These are phyloP conservation scores for Trichoderma afroharzianum DNA, from an alignment of 2,329 filamentous ascomycete species.

Conservation along the genomic window DNA sequence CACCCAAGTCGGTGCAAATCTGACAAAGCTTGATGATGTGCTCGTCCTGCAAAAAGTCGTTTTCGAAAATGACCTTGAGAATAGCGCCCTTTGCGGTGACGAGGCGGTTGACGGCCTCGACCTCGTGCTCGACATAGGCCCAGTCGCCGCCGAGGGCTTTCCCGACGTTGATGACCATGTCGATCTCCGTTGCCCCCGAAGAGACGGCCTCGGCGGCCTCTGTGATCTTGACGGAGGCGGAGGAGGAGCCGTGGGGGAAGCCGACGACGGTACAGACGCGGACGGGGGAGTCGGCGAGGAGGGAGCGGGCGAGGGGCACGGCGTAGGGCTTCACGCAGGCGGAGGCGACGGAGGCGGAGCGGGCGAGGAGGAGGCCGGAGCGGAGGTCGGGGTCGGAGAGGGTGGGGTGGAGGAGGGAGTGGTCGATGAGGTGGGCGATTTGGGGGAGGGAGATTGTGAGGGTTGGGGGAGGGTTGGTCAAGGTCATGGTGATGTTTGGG, in stretches of 20 bases:
- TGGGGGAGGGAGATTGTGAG: constrained; percentile 42
- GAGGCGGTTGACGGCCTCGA: constrained; percentile 46
- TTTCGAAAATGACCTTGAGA: constrained; percentile 62
- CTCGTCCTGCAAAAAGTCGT: constrained; percentile 49
- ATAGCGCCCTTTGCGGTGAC: constrained; percentile 42
- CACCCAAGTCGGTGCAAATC: constrained; percentile 49
- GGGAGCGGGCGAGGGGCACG: constrained; percentile 45
- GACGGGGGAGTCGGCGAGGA: constrained; percentile 47
- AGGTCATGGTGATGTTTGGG: not conserved
- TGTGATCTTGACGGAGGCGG: constrained; percentile 49
- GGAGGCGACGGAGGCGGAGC: constrained; percentile 48
- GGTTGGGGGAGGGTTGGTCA: not conserved
- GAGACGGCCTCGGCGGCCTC: constrained; percentile 48
- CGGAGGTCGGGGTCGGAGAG: constrained; percentile 55
- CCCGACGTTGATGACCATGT: constrained; percentile 60
- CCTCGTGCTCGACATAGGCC: constrained; percentile 53
- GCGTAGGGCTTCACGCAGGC: constrained; percentile 58
- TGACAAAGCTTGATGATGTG: constrained; percentile 51
- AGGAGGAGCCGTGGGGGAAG: constrained; percentile 58
- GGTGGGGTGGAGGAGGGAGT: constrained; percentile 59
- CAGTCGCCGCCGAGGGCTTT: constrained; percentile 55
- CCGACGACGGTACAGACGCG: constrained; percentile 56
- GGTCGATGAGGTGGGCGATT: constrained; percentile 55
- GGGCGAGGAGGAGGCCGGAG: constrained; percentile 45
- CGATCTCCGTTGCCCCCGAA: constrained; percentile 52